Base-by-base conservation (phyloP, 192 early-diverging fungal genomes). In the Gamsiella multidivaricata region DNA sequence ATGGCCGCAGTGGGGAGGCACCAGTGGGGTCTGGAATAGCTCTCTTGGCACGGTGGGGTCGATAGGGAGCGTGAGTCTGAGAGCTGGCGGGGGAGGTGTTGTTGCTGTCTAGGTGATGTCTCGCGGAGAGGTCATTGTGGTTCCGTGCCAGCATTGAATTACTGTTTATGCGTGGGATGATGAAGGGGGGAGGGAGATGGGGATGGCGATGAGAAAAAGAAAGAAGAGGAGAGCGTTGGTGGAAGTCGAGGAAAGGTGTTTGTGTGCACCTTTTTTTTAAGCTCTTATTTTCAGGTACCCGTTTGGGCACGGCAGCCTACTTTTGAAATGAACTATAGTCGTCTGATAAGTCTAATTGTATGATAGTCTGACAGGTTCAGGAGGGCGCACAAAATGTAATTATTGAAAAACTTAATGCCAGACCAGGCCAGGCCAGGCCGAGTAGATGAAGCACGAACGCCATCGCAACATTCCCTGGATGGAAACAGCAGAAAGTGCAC, bases 21-120 rank as follows among this genome's bases (percentile, higher is more conserved):
- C 39, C 59, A 15, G 42, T 25, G 26, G 69, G 57, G 61, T 49
- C 54, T 33, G 69, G 69, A 8, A 54, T 55, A 43, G 69, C n/a
- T 34, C 69, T 43, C 7, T 54, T 56, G 34, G 55, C 41, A n/a
- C 69, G 69, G 10, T 71, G 70, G 20, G 70, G 70, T 60, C 61
- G 41, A 26, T 50, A 41, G n/a, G 54, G 70, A 0, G 53, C 26
- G 37, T 52, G n/a, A 46, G 61, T 23, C 31, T 73, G 54, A 23
- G 54, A 18, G 8, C 50, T 14, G 26, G 58, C 8, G n/a, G 39
- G 25, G 9, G 41, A 36, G n/a, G 8, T 58, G 34, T 71, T 52
- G 45, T 65, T 47, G 23, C 25, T 53, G 55, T 36, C 31, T 22
- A 45, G 25, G 18, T 28, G 34, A 46, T 59, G 55, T 52, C 49